Conservation (phyloP, 768 basidiomycete genomes). For the Cytidiella melzeri region DNA sequence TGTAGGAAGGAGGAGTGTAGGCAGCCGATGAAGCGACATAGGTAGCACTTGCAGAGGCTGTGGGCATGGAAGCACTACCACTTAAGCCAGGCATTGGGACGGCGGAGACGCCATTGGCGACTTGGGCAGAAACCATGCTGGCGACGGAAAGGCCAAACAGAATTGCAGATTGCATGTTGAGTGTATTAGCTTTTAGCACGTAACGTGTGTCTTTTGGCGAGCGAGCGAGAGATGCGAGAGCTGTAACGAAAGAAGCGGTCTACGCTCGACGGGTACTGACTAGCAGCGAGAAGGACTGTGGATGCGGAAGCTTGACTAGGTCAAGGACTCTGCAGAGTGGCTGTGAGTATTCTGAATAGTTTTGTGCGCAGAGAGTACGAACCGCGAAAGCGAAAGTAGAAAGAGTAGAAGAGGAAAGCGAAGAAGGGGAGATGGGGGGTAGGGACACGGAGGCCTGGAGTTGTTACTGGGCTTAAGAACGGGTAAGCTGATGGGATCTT, state of each 20-base stretch:
- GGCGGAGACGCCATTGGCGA: constrained; percentile 37
- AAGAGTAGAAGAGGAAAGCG: constrained; percentile 33
- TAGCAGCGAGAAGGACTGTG: constrained; percentile 46
- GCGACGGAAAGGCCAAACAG: constrained; percentile 54
- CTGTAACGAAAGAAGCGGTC: constrained; percentile 55
- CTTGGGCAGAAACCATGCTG: constrained; percentile 51
- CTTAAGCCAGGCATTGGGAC: constrained; percentile 16
- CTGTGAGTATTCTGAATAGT: too few relatives aligned
- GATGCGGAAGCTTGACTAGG: constrained; percentile 34
- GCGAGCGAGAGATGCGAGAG: constrained; percentile 40
- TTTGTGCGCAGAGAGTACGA: constrained; percentile 20
- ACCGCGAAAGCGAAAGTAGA: constrained; percentile 35
- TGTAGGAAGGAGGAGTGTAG: constrained; percentile 12
- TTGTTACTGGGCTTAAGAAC: constrained; percentile 30
- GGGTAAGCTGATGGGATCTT: constrained; percentile 15
- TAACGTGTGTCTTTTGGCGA: constrained; percentile 22
- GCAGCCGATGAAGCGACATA: constrained; percentile 6
- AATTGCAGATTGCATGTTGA: constrained; percentile 55
- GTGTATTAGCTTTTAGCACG: constrained; percentile 24
- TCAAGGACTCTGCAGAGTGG: constrained; percentile 35
- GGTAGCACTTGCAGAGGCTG: constrained; percentile 27
- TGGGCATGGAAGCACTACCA: constrained; percentile 27
- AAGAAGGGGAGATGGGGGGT: constrained; percentile 34
- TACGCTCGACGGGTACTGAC: constrained; percentile 64
- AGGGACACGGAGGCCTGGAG: constrained; percentile 24